phyloP scores from a whole-genome alignment of 2,329 filamentous ascomycete species.

The Colletotrichum lindemuthianum region DNA sequence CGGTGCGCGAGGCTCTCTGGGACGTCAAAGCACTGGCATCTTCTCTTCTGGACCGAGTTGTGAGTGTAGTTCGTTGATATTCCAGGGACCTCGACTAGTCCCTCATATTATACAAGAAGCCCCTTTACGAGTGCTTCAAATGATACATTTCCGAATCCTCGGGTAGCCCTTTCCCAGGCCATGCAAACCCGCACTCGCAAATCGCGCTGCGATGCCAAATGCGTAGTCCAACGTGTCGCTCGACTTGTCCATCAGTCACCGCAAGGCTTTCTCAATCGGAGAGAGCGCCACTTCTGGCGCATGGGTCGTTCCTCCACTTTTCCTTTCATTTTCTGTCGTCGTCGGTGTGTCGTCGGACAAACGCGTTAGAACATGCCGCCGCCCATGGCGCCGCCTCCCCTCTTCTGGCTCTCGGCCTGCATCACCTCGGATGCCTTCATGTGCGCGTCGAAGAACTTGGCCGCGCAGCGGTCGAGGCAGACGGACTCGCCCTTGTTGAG shows the following conservation, averaged over 20 bases:
- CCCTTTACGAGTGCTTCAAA: constrained; percentile 18
- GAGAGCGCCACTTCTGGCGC: background rate
- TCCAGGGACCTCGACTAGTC: constrained; percentile 10
- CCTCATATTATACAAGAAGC: constrained; percentile 28
- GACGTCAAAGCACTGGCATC: background rate
- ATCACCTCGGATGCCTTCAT: constrained; percentile 98
- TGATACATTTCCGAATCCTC: constrained; percentile 15
- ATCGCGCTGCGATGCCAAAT: background rate
- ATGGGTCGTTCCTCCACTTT: background rate
- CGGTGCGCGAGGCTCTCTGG: no score
- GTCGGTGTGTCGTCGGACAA: background rate
- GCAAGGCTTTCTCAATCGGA: background rate
- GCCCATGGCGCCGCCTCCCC: constrained; percentile 63
- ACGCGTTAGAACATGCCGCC: constrained; percentile 55
- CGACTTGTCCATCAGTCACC: background rate
- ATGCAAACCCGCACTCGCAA: constrained; percentile 10
- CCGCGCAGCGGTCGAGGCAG: constrained; percentile 95
- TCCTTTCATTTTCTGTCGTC: background rate
- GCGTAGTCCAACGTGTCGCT: background rate
- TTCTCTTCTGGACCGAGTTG: background rate
- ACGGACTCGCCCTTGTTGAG: constrained; percentile 99
- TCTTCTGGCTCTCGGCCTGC: constrained; percentile 83
- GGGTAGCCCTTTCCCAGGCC: background rate
- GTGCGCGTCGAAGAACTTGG: constrained; percentile 99
- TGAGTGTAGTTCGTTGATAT: constrained; percentile 22